Conservation (phyloP, 345 rosid species). For the Salix caprea region DNA sequence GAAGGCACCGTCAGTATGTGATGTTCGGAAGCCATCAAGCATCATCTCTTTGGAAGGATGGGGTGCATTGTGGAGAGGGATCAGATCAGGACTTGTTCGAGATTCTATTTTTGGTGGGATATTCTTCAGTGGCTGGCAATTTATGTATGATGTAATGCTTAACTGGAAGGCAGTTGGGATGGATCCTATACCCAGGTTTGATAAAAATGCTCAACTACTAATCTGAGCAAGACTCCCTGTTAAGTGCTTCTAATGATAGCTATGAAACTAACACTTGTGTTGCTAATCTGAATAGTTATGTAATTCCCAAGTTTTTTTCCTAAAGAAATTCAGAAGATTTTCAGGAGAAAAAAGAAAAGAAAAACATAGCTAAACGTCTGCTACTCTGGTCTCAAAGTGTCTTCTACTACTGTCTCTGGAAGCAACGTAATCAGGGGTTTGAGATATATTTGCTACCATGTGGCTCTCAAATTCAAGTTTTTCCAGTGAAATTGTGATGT, state of each 20-base stretch:
- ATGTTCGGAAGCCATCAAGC: slow-evolving; percentile 55
- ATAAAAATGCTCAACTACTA: neutral
- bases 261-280: neutral
- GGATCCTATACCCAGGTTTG: slow-evolving; percentile 78
- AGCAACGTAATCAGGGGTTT: neutral
- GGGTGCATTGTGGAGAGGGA: slow-evolving; percentile 74
- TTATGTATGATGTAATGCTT: slow-evolving; percentile 60
- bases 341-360: too few species aligned
- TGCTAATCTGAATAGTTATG: too few species aligned
- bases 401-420: neutral
- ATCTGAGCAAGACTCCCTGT: neutral
- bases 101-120: slow-evolving; percentile 77
- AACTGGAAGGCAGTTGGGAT: slow-evolving; percentile 86
- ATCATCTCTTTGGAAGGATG: slow-evolving; percentile 80
- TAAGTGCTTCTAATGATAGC: neutral
- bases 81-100: slow-evolving; percentile 67
- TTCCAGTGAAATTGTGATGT: neutral
- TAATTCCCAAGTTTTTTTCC: too few species aligned
- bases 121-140: slow-evolving; percentile 89
- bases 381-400: neutral
- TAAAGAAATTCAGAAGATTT: too few species aligned
- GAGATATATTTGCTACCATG: neutral
- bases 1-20: slow-evolving; percentile 66
- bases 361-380: neutral
- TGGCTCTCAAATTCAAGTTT: neutral